Percentiles rank a stretch among this genome's conserved stretches.
These are phyloP conservation scores for Casaregolazyma suthepensis DNA, from an alignment of 1,139 yeast species.

Conservation along the genomic window DNA sequence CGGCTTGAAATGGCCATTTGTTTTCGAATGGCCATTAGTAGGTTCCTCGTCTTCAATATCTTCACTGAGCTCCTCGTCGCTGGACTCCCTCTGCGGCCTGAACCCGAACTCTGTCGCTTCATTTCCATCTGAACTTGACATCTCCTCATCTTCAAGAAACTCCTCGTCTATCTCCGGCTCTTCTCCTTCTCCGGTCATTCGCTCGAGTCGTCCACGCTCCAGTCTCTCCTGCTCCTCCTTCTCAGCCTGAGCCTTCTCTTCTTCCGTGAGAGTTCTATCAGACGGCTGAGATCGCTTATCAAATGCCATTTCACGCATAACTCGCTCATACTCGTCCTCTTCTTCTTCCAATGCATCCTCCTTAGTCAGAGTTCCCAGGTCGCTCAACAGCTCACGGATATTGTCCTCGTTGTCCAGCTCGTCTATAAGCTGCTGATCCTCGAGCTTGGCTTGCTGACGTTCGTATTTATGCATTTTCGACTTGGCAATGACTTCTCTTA, in stretches of 20 bases:
- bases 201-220: constrained; percentile 67
- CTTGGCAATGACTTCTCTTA: constrained; percentile 95
- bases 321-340: constrained; percentile 63
- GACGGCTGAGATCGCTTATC: constrained; percentile 93
- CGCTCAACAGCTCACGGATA: constrained; percentile 71
- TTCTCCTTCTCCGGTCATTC: constrained; percentile 71
- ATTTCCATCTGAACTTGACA: constrained; percentile 19
- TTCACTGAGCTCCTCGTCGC: constrained; percentile 10
- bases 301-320: constrained; percentile 70
- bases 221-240: constrained; percentile 60
- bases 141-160: constrained; percentile 45
- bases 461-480: constrained; percentile 85
- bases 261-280: constrained; percentile 90
- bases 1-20: background rate
- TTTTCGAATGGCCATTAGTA: constrained; percentile 7
- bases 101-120: constrained; percentile 24
- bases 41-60: constrained; percentile 36
- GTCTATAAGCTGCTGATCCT: constrained; percentile 62
- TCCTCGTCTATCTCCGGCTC: constrained; percentile 35
- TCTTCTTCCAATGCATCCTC: constrained; percentile 19
- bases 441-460: constrained; percentile 72
- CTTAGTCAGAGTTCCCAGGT: constrained; percentile 35
- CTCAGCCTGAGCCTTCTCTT: constrained; percentile 73
- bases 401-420: constrained; percentile 75
- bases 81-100: constrained; percentile 14